Percentiles rank a stretch among this genome's conserved stretches.
Evolutionary conservation across 805 yeast species (phyloP).

Genomic region (Ogataea glucozyma): DNA sequence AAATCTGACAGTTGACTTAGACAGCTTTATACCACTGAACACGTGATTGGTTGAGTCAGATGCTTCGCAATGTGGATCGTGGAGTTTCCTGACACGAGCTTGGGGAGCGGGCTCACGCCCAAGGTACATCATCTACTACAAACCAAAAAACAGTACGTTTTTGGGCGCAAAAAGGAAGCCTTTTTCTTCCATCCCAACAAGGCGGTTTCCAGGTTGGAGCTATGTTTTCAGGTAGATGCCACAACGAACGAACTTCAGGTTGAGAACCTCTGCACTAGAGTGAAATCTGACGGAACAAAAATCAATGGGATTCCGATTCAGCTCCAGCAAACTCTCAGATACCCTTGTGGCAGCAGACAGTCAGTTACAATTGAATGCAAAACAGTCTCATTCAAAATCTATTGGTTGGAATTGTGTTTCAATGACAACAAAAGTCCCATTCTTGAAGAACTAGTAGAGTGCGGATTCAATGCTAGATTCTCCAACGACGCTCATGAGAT

Average conservation of each 20-base stretch:
- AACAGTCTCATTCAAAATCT: slow-evolving; percentile 4
- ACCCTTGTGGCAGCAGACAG: not conserved
- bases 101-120: not conserved
- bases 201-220: slow-evolving; percentile 18
- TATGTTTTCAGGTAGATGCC: slow-evolving; percentile 10
- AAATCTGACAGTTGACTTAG: no score
- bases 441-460: not conserved
- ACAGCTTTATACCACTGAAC: no score
- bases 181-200: slow-evolving; percentile 14
- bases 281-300: slow-evolving; percentile 11
- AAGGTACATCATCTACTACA: slow-evolving; percentile 10
- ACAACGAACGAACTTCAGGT: slow-evolving; percentile 1
- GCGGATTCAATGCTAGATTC: slow-evolving; percentile 2
- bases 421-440: not conserved
- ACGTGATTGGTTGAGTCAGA: not conserved
- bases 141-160: slow-evolving; percentile 8
- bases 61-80: slow-evolving; percentile 18
- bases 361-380: slow-evolving; percentile 12
- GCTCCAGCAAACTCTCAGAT: slow-evolving; percentile 9
- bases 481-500: not conserved
- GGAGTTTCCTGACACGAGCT: slow-evolving; percentile 7
- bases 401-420: slow-evolving; percentile 11
- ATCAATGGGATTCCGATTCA: slow-evolving; percentile 11
- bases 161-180: slow-evolving; percentile 21
- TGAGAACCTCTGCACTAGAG: slow-evolving; percentile 15